Evolutionary conservation across 192 early-diverging fungal species (phyloP).

Genomic region (Entomortierella parvispora): DNA sequence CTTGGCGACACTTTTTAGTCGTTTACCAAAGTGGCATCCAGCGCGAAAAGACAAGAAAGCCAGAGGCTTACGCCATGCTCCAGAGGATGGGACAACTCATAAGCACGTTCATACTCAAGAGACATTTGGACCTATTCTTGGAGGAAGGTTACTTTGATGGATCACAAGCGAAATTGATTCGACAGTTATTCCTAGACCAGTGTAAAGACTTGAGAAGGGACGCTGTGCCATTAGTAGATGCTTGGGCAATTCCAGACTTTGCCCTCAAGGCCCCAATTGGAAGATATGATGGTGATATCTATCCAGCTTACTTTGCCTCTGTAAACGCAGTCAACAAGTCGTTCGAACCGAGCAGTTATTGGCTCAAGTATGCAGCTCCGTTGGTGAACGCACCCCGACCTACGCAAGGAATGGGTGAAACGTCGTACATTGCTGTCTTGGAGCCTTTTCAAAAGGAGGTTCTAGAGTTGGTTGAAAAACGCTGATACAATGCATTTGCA

Average conservation of each 20-base stretch:
- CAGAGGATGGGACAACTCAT: constrained; percentile 54
- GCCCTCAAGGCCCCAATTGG: constrained; percentile 69
- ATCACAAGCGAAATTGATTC: constrained; percentile 53
- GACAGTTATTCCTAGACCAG: constrained; percentile 48
- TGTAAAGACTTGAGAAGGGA: constrained; percentile 58
- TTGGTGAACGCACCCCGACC: constrained; percentile 49
- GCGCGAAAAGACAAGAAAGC: constrained; percentile 28
- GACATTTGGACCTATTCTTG: constrained; percentile 54
- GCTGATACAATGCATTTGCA: no score
- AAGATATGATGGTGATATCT: constrained; percentile 67
- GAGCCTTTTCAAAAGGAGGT: no score
- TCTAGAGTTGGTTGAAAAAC: no score
- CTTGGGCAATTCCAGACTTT: constrained; percentile 66
- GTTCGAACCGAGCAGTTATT: constrained; percentile 37
- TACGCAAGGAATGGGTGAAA: no score
- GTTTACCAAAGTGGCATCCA: constrained; percentile 33
- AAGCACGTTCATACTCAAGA: constrained; percentile 54
- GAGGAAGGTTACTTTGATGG: constrained; percentile 62
- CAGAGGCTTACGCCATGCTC: constrained; percentile 49
- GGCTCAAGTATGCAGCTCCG: constrained; percentile 48
- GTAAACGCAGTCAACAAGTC: constrained; percentile 47
- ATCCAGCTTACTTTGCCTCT: constrained; percentile 53
- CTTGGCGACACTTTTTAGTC: constrained; percentile 48
- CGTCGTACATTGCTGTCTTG: no score
- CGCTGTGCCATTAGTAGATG: constrained; percentile 62